Evolutionary conservation across 2,329 filamentous ascomycete genomes (phyloP).

Genomic region (Cylindrodendrum hubeiense): DNA sequence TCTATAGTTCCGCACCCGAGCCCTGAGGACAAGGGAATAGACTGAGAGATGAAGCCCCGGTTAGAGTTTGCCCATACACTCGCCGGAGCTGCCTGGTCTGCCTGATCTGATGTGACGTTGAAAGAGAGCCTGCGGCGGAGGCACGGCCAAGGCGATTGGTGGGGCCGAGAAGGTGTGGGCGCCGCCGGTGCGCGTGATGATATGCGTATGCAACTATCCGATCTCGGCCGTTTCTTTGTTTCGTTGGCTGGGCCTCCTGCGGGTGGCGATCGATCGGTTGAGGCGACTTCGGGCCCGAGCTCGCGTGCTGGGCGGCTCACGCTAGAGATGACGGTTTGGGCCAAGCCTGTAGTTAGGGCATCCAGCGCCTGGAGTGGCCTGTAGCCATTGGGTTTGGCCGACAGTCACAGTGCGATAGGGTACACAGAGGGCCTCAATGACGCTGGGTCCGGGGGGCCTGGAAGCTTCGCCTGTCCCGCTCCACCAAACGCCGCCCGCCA

Average conservation of each 20-base stretch:
- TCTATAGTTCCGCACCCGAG: not conserved
- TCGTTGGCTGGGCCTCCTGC: not conserved
- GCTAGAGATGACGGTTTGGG: constrained; percentile 38
- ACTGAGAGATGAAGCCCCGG: not conserved
- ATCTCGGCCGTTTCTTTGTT: constrained; percentile 6
- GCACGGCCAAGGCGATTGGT: constrained; percentile 18
- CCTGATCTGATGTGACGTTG: constrained; percentile 24
- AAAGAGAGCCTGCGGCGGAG: constrained; percentile 11
- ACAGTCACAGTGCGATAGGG: constrained; percentile 7
- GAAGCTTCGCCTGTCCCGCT: constrained; percentile 35
- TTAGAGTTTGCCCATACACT: not conserved
- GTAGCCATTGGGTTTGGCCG: not conserved
- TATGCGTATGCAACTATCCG: constrained; percentile 43
- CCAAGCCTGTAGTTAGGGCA: constrained; percentile 19
- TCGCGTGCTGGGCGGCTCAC: constrained; percentile 29
- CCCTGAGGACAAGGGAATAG: not conserved
- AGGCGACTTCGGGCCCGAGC: constrained; percentile 4
- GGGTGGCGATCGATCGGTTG: constrained; percentile 40
- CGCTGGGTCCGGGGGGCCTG: constrained; percentile 39
- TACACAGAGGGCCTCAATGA: constrained; percentile 33
- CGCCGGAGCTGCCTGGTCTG: constrained; percentile 8
- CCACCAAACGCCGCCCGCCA: constrained; percentile 36
- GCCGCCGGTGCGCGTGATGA: constrained; percentile 15
- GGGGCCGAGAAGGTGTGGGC: constrained; percentile 25
- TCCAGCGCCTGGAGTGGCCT: constrained; percentile 1